Evolutionary conservation across 2,329 filamentous ascomycete genomes (phyloP).

Genomic region (Colletotrichum tabaci): DNA sequence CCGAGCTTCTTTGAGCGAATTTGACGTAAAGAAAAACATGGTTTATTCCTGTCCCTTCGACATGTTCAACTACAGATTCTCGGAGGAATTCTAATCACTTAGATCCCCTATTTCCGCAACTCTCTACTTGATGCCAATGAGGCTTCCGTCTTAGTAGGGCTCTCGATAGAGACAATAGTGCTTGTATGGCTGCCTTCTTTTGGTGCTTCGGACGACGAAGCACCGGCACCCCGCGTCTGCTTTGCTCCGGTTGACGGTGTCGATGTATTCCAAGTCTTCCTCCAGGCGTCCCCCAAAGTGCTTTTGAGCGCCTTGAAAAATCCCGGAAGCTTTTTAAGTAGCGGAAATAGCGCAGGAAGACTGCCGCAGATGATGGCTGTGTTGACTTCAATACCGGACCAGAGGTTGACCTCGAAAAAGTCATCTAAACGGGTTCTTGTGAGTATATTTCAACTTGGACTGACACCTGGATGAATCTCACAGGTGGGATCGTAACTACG

Average conservation of each 20-base stretch:
- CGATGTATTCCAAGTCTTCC: background rate
- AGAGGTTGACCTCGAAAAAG: constrained; percentile 49
- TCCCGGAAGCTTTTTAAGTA: constrained; percentile 42
- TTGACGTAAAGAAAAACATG: background rate
- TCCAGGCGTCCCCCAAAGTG: background rate
- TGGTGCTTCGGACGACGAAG: background rate
- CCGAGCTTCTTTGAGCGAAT: background rate
- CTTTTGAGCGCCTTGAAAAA: background rate
- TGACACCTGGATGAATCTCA: background rate
- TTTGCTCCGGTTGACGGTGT: background rate
- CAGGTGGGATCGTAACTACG: constrained; percentile 31
- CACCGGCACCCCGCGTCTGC: background rate
- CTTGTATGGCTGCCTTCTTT: background rate
- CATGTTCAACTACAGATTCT: background rate
- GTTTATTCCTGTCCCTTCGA: background rate
- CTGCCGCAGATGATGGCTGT: constrained; percentile 60
- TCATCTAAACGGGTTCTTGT: constrained; percentile 41
- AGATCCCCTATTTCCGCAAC: background rate
- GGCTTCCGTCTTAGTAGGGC: background rate
- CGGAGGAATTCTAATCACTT: background rate
- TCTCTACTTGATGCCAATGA: background rate
- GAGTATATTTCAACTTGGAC: background rate
- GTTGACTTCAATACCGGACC: constrained; percentile 52
- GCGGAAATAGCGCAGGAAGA: constrained; percentile 57
- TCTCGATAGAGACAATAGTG: background rate